Evolutionary conservation across 257 asterid genomes (phyloP), one percentile per base, ranked within the genome.

Genomic region (Eustoma russellianum): DNA sequence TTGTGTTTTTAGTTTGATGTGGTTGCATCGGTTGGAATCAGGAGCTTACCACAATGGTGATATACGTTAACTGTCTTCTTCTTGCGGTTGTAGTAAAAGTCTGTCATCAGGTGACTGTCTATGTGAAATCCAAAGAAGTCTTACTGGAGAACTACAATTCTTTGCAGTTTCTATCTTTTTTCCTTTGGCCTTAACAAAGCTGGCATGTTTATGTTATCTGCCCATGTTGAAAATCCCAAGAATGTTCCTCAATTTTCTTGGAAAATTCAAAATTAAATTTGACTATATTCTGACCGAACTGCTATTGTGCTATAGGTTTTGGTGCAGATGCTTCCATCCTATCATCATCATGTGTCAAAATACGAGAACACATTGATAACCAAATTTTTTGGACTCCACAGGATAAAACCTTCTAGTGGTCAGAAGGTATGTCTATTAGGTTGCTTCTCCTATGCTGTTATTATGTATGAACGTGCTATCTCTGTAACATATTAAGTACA

Each of bases 321-420:
- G 63, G 75, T 81, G 74, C 77, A 84, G 74, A 90, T 90, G 97
- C 94, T 90, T 57, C 96, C 96, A 56, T 70, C 83, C 64, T 90
- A 90, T 70, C 88, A 83, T 65, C 57, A 54, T 43, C 97, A 90
- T 52, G 97, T 90, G 61, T 77, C 70, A 57, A 67, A 60, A 56
- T 67, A 81, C 35, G 97, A 90, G 11, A 90, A 90, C 77, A 90
- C 97, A 50, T 90, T 90, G 48, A 77, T 90, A 48, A 86, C 96
- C 33, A 90, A 90, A 66, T 90, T 90, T 77, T 90, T 90, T 60
- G 96, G 97, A 57, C 96, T 90, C 66, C 96, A 90, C 85, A 79
- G 97, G 80, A 86, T 89, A 70, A 86, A 79, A 69, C 89, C 97
- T 59, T 78, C 83, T n/a, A 83, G 95, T 59, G 94, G 97, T 72